Conservation (phyloP, 1,284 basidiomycete genomes). For the Grifola frondosa region DNA sequence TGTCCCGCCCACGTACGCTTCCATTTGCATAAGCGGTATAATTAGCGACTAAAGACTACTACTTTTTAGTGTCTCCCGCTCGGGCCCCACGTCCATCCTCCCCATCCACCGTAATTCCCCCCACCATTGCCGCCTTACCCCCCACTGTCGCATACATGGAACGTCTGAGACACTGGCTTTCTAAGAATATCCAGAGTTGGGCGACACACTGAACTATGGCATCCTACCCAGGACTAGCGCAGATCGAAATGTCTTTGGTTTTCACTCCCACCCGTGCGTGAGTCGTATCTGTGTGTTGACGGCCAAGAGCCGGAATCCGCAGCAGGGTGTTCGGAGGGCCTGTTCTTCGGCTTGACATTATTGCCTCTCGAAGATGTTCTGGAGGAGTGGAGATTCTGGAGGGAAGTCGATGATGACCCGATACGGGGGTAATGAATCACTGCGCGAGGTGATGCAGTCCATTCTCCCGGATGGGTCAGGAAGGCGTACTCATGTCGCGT, state of each 20-base stretch:
- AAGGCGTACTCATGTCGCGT: slow-evolving; percentile 90
- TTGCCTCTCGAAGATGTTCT: slow-evolving; percentile 87
- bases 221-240: slow-evolving; percentile 71
- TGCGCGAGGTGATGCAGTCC: slow-evolving; percentile 81
- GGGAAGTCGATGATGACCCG: slow-evolving; percentile 86
- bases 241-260: slow-evolving; percentile 83
- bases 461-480: slow-evolving; percentile 90
- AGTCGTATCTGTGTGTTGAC: slow-evolving; percentile 81
- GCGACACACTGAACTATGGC: slow-evolving; percentile 88
- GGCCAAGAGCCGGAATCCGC: slow-evolving; percentile 88
- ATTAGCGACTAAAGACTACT: slow-evolving; percentile 8
- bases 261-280: slow-evolving; percentile 77
- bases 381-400: slow-evolving; percentile 93
- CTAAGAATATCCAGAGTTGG: slow-evolving; percentile 85
- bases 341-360: slow-evolving; percentile 85
- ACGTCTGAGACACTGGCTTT: slow-evolving; percentile 76
- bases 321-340: slow-evolving; percentile 81
- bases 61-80: slow-evolving; percentile 35
- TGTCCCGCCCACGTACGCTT: slow-evolving; percentile 57
- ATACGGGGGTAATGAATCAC: slow-evolving; percentile 72
- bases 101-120: slow-evolving; percentile 55
- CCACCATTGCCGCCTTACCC: slow-evolving; percentile 60
- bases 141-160: slow-evolving; percentile 76
- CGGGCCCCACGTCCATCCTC: slow-evolving; percentile 58
- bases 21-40: slow-evolving; percentile 9